phyloP scores from a whole-genome alignment of 2,329 filamentous ascomycete species.

The Monosporascus sp. region DNA sequence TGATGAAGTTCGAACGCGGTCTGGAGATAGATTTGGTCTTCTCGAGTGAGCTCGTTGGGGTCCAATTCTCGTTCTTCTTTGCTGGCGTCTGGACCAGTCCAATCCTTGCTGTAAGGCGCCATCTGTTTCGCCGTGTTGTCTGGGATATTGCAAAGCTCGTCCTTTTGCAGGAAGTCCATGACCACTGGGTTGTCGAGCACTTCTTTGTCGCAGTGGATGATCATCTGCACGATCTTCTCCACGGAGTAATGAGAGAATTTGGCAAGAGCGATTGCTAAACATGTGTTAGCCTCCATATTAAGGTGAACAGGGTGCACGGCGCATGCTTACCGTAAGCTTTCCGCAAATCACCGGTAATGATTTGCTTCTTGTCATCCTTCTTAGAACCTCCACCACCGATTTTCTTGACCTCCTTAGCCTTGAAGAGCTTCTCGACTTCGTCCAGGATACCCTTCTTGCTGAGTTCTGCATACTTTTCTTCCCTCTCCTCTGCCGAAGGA shows the following conservation, averaged over 20 bases:
- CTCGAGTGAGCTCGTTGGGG: constrained; percentile 79
- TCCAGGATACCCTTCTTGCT: constrained; percentile 93
- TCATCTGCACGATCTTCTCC: constrained; percentile 83
- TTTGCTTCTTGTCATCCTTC: constrained; percentile 94
- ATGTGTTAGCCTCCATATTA: constrained; percentile 23
- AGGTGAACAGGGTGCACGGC: background rate
- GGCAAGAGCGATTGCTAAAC: constrained; percentile 74
- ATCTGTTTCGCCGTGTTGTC: constrained; percentile 88
- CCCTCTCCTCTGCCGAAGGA: constrained; percentile 79
- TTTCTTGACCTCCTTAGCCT: constrained; percentile 93
- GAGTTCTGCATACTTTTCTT: constrained; percentile 92
- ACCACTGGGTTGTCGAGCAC: constrained; percentile 85
- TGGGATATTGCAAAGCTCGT: constrained; percentile 86
- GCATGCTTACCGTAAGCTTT: constrained; percentile 68
- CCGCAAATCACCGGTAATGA: constrained; percentile 85
- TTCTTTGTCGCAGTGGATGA: constrained; percentile 89
- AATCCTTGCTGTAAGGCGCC: constrained; percentile 94
- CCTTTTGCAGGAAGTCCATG: constrained; percentile 93
- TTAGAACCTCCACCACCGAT: constrained; percentile 66
- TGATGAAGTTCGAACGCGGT: constrained; percentile 93
- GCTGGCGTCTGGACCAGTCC: constrained; percentile 81
- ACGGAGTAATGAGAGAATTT: constrained; percentile 84
- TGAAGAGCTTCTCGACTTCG: constrained; percentile 94
- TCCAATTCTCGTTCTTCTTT: constrained; percentile 78
- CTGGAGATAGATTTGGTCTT: constrained; percentile 92